Percentiles rank a stretch among this genome's conserved stretches.
These are phyloP conservation scores for Allomyces arbusculus DNA, from an alignment of 192 early-diverging fungal species.

Conservation along the genomic window DNA sequence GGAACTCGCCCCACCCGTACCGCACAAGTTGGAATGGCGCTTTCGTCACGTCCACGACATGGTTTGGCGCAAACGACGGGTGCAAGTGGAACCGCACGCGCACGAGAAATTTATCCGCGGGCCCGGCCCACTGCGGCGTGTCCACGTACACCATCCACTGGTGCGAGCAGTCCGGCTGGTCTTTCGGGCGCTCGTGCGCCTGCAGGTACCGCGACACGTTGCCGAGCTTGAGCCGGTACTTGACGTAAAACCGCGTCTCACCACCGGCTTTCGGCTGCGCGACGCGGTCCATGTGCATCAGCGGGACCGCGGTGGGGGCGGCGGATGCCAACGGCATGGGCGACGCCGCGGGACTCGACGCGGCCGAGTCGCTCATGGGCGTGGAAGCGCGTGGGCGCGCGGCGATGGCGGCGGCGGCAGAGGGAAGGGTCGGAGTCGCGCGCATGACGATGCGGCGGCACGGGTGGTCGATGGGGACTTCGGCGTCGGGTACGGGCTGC, in stretches of 20 bases:
- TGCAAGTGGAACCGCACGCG: constrained; percentile 74
- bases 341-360: too few species aligned
- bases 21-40: constrained; percentile 67
- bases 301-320: too few species aligned
- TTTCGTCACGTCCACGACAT: constrained; percentile 59
- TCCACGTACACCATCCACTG: constrained; percentile 83
- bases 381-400: too few species aligned
- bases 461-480: too few species aligned
- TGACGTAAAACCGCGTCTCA: constrained; percentile 54
- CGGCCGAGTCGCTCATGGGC: too few species aligned
- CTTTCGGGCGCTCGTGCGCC: constrained; percentile 9
- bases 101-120: constrained; percentile 39
- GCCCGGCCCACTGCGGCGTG: constrained; percentile 23
- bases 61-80: constrained; percentile 68
- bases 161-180: constrained; percentile 19
- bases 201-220: constrained; percentile 51
- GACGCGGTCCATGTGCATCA: too few species aligned
- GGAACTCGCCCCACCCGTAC: constrained; percentile 91
- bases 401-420: too few species aligned
- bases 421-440: too few species aligned
- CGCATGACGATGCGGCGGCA: too few species aligned
- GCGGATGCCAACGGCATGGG: too few species aligned
- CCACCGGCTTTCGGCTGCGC: constrained; percentile 4
- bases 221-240: constrained; percentile 40
- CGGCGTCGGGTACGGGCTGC: background rate